Conservation (phyloP, 768 basidiomycete genomes). For the Phanerodontia chrysosporium region DNA sequence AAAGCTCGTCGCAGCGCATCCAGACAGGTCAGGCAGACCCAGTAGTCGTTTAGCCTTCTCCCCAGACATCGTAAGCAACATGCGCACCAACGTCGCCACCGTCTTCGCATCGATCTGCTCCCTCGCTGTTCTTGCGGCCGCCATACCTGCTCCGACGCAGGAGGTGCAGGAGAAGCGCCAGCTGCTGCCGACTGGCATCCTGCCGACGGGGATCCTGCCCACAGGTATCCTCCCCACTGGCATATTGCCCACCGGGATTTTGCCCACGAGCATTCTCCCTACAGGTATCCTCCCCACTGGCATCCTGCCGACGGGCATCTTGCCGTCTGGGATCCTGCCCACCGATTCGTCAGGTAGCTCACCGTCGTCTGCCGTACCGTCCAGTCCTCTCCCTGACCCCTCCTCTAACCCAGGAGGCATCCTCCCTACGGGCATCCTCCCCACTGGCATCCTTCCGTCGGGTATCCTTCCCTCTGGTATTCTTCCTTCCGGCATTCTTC, state of each 20-base stretch:
- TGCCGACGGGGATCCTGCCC: not conserved
- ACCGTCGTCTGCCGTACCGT: no score
- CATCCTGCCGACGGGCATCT: not conserved
- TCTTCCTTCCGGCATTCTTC: not conserved
- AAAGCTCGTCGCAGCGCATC: not conserved
- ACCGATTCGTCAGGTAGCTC: no score
- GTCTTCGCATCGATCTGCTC: not conserved
- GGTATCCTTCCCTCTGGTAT: not conserved
- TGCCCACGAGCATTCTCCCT: not conserved
- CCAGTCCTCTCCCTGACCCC: no score
- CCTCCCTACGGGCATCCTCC: not conserved
- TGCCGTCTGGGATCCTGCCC: not conserved
- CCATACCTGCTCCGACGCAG: not conserved
- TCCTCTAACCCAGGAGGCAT: not conserved
- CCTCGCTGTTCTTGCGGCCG: constrained; percentile 4
- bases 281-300: not conserved
- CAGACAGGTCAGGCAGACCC: not conserved
- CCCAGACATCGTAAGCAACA: not conserved
- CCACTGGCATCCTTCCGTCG: not conserved
- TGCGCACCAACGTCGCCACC: constrained; percentile 8
- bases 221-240: not conserved
- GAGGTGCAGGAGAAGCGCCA: not conserved
- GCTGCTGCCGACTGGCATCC: not conserved
- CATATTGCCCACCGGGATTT: not conserved
- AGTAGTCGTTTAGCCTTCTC: not conserved